Conservation (phyloP, 495 filamentous ascomycete genomes). For the Trichoderma erinaceum region DNA sequence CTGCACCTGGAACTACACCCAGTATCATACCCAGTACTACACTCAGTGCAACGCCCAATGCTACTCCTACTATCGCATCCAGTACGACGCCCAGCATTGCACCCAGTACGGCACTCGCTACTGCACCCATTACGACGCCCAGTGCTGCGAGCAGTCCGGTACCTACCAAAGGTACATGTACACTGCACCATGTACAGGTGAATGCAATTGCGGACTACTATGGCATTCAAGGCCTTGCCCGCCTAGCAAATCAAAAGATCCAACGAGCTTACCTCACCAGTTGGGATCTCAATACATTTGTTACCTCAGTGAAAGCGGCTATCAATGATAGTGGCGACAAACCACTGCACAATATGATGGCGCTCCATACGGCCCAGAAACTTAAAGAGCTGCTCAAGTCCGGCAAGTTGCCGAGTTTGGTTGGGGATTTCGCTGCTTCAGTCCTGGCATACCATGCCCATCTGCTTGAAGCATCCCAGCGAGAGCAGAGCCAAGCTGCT, state of each 20-base stretch:
- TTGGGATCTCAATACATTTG: background rate
- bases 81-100: too few species aligned
- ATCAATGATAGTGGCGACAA: background rate
- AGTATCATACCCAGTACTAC: too few species aligned
- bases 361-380: background rate
- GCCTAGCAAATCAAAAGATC: background rate
- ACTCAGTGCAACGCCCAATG: too few species aligned
- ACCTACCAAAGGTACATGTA: background rate
- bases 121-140: background rate
- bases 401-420: background rate
- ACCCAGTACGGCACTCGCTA: background rate
- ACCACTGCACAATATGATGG: background rate
- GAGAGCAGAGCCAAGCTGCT: background rate
- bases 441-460: background rate
- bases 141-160: too few species aligned
- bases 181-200: background rate
- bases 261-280: background rate
- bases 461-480: background rate
- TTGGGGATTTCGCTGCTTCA: background rate
- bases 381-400: background rate
- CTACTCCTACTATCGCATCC: too few species aligned
- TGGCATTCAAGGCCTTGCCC: background rate
- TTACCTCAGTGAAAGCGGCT: background rate
- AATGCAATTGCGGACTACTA: slow-evolving; percentile 12
- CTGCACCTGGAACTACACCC: background rate